Evolutionary conservation across 352 stramenopile species (phyloP), one percentile per base, ranked within the genome.

Genomic region (Globisporangium mamillatum): DNA sequence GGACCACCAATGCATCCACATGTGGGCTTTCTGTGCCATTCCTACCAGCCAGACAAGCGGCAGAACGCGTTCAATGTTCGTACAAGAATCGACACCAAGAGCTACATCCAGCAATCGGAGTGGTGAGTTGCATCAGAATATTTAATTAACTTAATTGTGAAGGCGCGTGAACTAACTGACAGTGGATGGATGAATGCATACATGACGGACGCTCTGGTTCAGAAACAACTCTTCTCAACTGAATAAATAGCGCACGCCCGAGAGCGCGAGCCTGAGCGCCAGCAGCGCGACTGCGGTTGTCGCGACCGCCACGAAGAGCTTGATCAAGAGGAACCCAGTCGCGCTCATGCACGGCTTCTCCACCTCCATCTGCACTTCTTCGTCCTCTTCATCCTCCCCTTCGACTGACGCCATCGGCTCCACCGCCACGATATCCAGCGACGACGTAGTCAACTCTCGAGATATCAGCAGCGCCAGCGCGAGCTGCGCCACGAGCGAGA

Each of bases 401-500:
- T 41, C 44, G 12, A 12, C 60, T 32, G 50, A 20, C 44, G 41
- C 41, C 41, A 22, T 12, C 9, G 44, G 18, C 44, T 22, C 44
- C 18, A 24, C 8, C 18, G 8, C 16, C 41, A 50, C 44, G 18
- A 52, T 20, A 12, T 9, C 5, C 29, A 24, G 27, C 6, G 16
- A 58, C 12, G 41, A 25, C 44, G 60, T 5, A 1, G 34, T 8
- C 25, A 54, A 12, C 44, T 48, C 34, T 29, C 60, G 44, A 6
- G 60, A n/a, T 29, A 60, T 25, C 9, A 55, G 41, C 60, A 65
- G 44, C 27, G 41, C 52, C 44, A 65, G 44, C 44, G 38, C 9
- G 0, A 65, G 44, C 60, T 65, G 60, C 44, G 22, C 44, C 27
- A 56, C 18, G 8, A 65, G 60, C 41, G 60, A 46, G 44, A n/a